Base-by-base conservation (phyloP, 805 yeast genomes). In the Candida nanaspora region DNA sequence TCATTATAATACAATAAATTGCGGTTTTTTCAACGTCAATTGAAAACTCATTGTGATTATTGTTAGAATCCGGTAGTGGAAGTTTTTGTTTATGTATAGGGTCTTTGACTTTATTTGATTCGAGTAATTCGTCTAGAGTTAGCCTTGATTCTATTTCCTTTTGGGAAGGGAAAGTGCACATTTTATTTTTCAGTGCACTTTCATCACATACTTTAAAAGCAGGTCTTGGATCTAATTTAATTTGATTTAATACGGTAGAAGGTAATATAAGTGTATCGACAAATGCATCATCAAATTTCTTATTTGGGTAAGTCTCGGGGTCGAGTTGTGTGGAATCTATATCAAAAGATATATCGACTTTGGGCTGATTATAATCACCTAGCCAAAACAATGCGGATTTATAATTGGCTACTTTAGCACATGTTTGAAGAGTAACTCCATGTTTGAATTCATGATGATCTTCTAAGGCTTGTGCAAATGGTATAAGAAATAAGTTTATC, bases 141-240 rank as follows among this genome's bases (percentile, higher is more conserved):
- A 34, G 33, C 25, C 40, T 42, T 6, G 30, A 35, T n/a, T 31
- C 35, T 20, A 43, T 39, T 5, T 52, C 54, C 4, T 27, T 26
- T 15, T 37, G 45, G 2, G 45, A 13, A 1, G 47, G 43, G 30
- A 48, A 55, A 5, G 49, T 41, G 42, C 64, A 60, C 29, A 48
- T 37, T 4, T 50, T 47, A 2, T 37, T 28, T 10, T 46, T 46
- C 20, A 47, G 18, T 1, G 64, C 52, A 30, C 42, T 39, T 41
- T 59, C 64, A 40, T 61, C 65, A 46, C 65, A 61, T 20, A 60
- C 50, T 43, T 59, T 57, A 32, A 47, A 44, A 27, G 38, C 35
- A 8, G 63, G 55, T 4, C 48, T 34, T 4, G 50, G 41, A 9
- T 53, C 58, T 19, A 57, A 44, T 32, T 43, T 43, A 10, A 56